Percentiles rank a stretch among this genome's conserved stretches.
Conservation (phyloP, 1,139 yeast genomes). For the Diutina neorugosa region DNA sequence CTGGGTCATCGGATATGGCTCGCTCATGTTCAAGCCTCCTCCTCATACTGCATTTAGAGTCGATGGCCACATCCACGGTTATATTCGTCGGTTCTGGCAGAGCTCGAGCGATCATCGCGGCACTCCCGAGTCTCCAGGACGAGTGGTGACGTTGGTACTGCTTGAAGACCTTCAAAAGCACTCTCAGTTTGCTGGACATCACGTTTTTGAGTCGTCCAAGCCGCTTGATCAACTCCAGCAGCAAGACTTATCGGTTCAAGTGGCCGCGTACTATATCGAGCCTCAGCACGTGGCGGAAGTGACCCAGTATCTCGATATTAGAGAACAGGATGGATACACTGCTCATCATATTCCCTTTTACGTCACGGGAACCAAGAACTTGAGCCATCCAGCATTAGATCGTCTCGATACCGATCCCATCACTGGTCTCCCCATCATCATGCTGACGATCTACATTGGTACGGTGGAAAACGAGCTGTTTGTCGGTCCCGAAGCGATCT, state of each 20-base stretch:
- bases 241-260: slow-evolving; percentile 53
- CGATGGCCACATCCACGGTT: slow-evolving; percentile 69
- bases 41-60: slow-evolving; percentile 50
- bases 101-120: slow-evolving; percentile 86
- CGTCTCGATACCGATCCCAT: slow-evolving; percentile 10
- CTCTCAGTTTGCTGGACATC: slow-evolving; percentile 33
- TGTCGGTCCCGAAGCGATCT: slow-evolving; percentile 62
- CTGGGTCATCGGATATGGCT: slow-evolving; percentile 91
- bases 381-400: slow-evolving; percentile 6
- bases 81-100: slow-evolving; percentile 82
- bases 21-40: slow-evolving; percentile 85
- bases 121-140: slow-evolving; percentile 71
- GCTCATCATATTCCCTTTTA: slow-evolving; percentile 58
- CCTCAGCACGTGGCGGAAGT: slow-evolving; percentile 52
- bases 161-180: slow-evolving; percentile 35
- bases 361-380: slow-evolving; percentile 12
- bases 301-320: slow-evolving; percentile 53
- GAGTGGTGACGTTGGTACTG: slow-evolving; percentile 74
- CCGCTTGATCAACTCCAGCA: slow-evolving; percentile 15
- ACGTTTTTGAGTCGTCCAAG: slow-evolving; percentile 23
- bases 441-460: slow-evolving; percentile 74
- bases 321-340: slow-evolving; percentile 87
- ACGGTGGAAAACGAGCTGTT: slow-evolving; percentile 71
- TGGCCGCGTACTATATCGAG: slow-evolving; percentile 76
- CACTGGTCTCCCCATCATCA: slow-evolving; percentile 15